Evolutionary conservation across 2,329 filamentous ascomycete genomes (phyloP), one percentile per base, ranked within the genome.

Genomic region (Paecilomyces variotii): DNA sequence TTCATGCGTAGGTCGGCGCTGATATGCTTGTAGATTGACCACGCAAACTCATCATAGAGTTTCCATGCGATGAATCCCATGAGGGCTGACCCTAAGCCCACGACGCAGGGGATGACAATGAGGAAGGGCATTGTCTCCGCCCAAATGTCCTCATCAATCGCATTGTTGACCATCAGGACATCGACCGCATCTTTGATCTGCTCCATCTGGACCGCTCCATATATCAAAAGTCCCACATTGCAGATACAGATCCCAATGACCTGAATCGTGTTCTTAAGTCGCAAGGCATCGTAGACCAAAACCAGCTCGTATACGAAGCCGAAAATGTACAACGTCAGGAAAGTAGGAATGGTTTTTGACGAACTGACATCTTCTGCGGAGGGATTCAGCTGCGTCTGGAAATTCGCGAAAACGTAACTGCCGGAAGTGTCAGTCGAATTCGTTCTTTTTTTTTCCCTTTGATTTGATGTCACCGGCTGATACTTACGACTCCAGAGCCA

Each of bases 1-100:
- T 97, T 97, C 88, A 99, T 91, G 68, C 91, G 87, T 71, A 97
- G 84, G 79, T 99, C 94, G 56, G 94, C 94, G 70, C 92, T 96
- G 72, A 99, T 99, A 75, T 96, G 92, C 81, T 99, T 99, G 77
- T 99, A 91, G 70, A 99, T 99, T 59, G 94, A 94, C 94, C 94
- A 99, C 10, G 94, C 93, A 75, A 99, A 99, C 74, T 97, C 93
- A 70, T 96, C 91, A 72, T 99, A 97, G 32, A 99, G 82, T 78
- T 96, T 97, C 89, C 91, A 97, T 1, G 93, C 87, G 56, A 92
- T 79, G 62, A 91, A 88, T 12, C 81, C 81, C 81, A 97, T 87
- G 56, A 85, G 69, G 4, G 92, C 63, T 2, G 89, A 93, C 30
- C 84, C 84, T 30, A 95, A 75, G 0, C 85, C 91, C 64, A 97